Evolutionary conservation across 257 asterid species (phyloP), one percentile per base, ranked within the genome.

Genomic region (Euphrasia confusa): DNA sequence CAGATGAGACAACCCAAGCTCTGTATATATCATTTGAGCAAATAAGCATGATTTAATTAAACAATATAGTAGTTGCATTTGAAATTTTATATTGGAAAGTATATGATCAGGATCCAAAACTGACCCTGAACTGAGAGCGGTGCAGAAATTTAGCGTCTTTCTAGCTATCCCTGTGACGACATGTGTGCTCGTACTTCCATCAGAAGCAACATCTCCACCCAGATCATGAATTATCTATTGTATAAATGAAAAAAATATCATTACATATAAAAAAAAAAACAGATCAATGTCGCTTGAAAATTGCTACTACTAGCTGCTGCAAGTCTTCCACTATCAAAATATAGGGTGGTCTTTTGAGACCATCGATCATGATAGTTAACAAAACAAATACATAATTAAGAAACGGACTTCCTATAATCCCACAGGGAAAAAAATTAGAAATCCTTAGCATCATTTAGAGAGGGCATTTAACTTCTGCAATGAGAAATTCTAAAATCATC

Each of bases 101-200:
- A 21, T 30, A 49, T 17, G 18, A 3, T 26, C 58, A 49, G 61
- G 48, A 75, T 58, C 49, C 61, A 62, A 58, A 70, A 64, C 95
- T 75, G 67, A 88, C 98, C 97, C 98, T 71, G 98, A 89, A 78
- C 97, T 84, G 78, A 92, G 92, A 68, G 95, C 97, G 10, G 74
- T 78, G 77, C 97, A 92, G 79, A 92, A 88, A 67, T 92, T 89
- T 42, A 80, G 69, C 10, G 98, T 92, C 77, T 65, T 74, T 68
- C 98, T 82, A 65, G 75, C 95, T 86, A 84, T 79, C 67, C 97
- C 95, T 0, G 98, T 81, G 72, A 88, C 79, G 27, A 92, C 75
- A 71, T 92, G 98, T 47, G 98, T 84, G 87, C 89, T 77, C 63
- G 26, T 28, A 63, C 72, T 77, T 75, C 98, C 98, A 67, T 86